Base-by-base conservation (phyloP, 2,329 filamentous ascomycete genomes). In the Neoscytalidium dimidiatum region DNA sequence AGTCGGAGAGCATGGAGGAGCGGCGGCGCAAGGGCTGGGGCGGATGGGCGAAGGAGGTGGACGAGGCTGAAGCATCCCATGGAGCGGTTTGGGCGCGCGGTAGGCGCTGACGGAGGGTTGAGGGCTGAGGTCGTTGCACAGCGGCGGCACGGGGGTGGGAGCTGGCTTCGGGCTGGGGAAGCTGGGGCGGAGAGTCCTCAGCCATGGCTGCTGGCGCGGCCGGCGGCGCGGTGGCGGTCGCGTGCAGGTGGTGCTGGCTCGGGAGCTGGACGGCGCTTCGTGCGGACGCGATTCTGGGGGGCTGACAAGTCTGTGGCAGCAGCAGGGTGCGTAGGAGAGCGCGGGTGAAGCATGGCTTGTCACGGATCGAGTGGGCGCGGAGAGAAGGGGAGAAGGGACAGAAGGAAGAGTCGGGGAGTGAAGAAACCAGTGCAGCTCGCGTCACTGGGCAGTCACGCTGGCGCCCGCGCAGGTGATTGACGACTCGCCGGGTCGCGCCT, bases 1-100 rank as follows among this genome's bases (percentile, higher is more conserved):
- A 89, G 71, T 94, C 91, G 29, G 92, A 95, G 67, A 96, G 86
- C 53, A 88, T 88, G 38, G 92, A 95, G 79, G 90, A 92, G 67
- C 91, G 86, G 63, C 92, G 86, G 29, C 86, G 85, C 58, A 67
- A 57, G 23, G 67, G 66, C 3, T 43, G 44, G 49, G 60, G 58
- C 8, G 38, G 70, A 8, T 14, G 38, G n/a, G 38, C 33, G 43
- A 46, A 46, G 68, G 67, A 52, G 68, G 60, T 17, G 69, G 66
- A 52, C 67, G 71, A 41, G 23, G 35, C 31, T 29, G 67, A 28
- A 11, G 19, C 2, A 2, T 58, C 62, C 46, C 61, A 64, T 35
- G 61, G 61, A 3, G 48, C 29, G 13, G 26, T 38, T 8, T 41
- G 23, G 14, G 62, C 31, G 29, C 51, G 26, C 14, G 28, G 41